These are phyloP conservation scores for Cercospora canescens DNA, from an alignment of 2,329 filamentous ascomycete genomes.

Conservation along the genomic window DNA sequence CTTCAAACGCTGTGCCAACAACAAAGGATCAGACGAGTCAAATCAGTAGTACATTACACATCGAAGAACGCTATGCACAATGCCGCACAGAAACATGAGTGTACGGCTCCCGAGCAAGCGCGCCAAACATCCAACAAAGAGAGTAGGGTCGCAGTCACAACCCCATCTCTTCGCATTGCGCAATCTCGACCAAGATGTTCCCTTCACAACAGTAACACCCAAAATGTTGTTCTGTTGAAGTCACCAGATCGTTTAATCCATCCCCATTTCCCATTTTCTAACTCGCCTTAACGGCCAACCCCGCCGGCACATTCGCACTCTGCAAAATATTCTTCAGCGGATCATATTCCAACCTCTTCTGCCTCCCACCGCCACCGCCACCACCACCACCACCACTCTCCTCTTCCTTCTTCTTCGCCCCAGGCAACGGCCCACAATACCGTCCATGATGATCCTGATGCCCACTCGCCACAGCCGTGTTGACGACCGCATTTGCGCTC, in stretches of 20 bases:
- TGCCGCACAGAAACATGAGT: constrained; percentile 8
- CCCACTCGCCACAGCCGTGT: constrained; percentile 24
- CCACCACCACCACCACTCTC: background rate
- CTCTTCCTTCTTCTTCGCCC: constrained; percentile 7
- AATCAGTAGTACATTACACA: background rate
- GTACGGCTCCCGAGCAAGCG: constrained; percentile 5
- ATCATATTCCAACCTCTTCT: constrained; percentile 8
- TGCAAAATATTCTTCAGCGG: constrained; percentile 6
- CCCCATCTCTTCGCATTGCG: background rate
- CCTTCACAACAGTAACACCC: too few species aligned
- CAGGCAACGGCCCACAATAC: constrained; percentile 17
- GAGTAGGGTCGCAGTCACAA: background rate
- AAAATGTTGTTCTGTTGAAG: too few species aligned
- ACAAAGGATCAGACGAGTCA: too few species aligned
- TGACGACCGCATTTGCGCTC: constrained; percentile 22
- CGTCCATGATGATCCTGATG: constrained; percentile 25
- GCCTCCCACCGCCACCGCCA: background rate
- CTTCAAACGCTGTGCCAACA: too few species aligned
- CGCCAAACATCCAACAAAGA: background rate
- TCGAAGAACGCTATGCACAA: constrained; percentile 1
- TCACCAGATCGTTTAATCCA: background rate
- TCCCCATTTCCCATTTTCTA: background rate
- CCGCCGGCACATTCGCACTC: constrained; percentile 2
- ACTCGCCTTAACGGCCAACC: constrained; percentile 1
- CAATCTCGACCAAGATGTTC: too few species aligned